Base-by-base conservation (phyloP, 371 early-diverging fungal genomes). In the Encephalitozoon intestinalis region DNA sequence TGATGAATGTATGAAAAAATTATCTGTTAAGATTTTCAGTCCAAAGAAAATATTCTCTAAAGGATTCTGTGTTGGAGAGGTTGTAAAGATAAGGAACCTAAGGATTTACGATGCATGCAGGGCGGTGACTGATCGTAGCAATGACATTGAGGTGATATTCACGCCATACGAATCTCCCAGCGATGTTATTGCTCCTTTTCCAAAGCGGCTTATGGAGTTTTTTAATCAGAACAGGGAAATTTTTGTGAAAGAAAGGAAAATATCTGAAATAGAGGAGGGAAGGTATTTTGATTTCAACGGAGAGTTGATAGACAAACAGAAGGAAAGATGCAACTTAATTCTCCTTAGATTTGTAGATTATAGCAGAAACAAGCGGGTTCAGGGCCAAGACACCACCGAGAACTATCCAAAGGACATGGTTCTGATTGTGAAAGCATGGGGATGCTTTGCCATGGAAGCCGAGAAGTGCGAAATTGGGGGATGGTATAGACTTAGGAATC, bases 1-100 rank as follows among this genome's bases (percentile, higher is more conserved):
- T 31, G 73, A 73, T 52, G 73, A 73, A 18, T 3, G 51, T 2
- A 52, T 30, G 39, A 43, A 73, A 28, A 40, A n/a, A 25, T 21
- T 73, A 4, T 66, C 51, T 41, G 46, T 73, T 4, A 63, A 52
- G 50, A 65, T 73, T 51, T 73, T 73, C 44, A 73, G 53, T 51
- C 49, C 23, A 11, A 52, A 8, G 41, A 26, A 43, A 31, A 40
- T 41, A 0, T 50, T 58, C 21, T 28, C 44, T 7, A n/a, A 73
- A 28, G n/a, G 63, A 0, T 63, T 73, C 21, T 39, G n/a, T 23
- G 28, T 66, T 8, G 49, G 49, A 50, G 65, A 73, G 2, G 58
- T 58, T n/a, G 31, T 46, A 28, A 58, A 21, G 43, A 46, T 65
- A 43, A 15, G 65, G 7, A 46, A 43, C 18, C 11, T 65, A 21